Evolutionary conservation across 176 grass and related monocot species (phyloP), one percentile per base, ranked within the genome.

Genomic region (Aegilops sharonensis): DNA sequence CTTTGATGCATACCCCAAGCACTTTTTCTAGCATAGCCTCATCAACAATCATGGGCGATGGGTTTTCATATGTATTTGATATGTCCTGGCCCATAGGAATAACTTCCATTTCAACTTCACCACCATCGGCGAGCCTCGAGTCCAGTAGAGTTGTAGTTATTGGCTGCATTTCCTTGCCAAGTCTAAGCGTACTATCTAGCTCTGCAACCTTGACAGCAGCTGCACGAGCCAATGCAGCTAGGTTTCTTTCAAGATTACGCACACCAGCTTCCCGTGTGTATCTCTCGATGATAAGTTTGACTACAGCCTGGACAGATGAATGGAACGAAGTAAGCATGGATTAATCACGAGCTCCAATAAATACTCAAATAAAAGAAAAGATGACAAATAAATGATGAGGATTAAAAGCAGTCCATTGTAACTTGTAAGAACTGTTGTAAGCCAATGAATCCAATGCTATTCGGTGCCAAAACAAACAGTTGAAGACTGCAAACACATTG

Each of bases 81-180:
- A 99, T 91, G 67, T 96, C 97, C 87, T 96, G 94, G 27, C 89
- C 92, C 89, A 99, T 91, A 69, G 94, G 97, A 94, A 99, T 91
- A 84, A 96, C 94, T 83, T 99, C 97, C 97, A 99, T 99, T 88
- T 99, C 97, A 90, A 96, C 90, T 91, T 96, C 97, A 78, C 93
- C 93, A 31, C 86, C 83, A 90, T 94, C 90, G 5, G 90, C 87
- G 62, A 99, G 94, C 62, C 90, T 90, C 0, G 92, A 89, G 34
- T 94, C 94, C 57, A 99, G 69, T 47, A 99, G 77, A 32, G 90
- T 92, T 69, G 93, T 90, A 54, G 94, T 96, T 64, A 93, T 85
- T 74, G 87, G 89, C 47, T 91, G 89, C 81, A 91, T 88, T 84
- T 91, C 95, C 86, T 92, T 94, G 82, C 87, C 81, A 86, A 94